Conservation (phyloP, 805 yeast species). For the Candida suzukii region DNA sequence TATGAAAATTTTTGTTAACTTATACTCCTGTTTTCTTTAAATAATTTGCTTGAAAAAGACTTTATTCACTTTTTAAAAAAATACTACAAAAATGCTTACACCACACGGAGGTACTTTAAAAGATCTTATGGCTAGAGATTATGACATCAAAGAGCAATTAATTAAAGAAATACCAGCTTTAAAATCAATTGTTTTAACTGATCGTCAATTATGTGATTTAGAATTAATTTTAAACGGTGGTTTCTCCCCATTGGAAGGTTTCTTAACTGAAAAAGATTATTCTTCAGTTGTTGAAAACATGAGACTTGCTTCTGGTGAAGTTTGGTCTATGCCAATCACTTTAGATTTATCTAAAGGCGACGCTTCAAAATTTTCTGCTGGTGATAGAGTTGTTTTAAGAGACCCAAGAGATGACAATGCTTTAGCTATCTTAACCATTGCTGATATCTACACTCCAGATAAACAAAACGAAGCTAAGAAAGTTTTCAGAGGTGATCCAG, state of each 20-base stretch:
- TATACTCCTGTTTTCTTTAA: too few relatives aligned
- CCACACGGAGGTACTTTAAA: slow-evolving; percentile 93
- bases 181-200: slow-evolving; percentile 52
- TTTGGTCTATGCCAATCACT: slow-evolving; percentile 93
- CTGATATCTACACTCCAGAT: slow-evolving; percentile 75
- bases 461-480: slow-evolving; percentile 72
- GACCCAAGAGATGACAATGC: slow-evolving; percentile 79
- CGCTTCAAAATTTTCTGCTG: slow-evolving; percentile 41
- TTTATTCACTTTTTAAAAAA: not conserved
- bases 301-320: slow-evolving; percentile 66
- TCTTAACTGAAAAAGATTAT: slow-evolving; percentile 61
- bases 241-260: slow-evolving; percentile 76
- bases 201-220: slow-evolving; percentile 87
- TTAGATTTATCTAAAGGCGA: slow-evolving; percentile 58
- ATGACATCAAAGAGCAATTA: slow-evolving; percentile 46
- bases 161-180: slow-evolving; percentile 50
- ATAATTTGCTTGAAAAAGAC: too few relatives aligned
- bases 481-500: slow-evolving; percentile 95
- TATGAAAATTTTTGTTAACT: too few relatives aligned
- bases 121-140: slow-evolving; percentile 81
- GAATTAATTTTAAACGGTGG: slow-evolving; percentile 93
- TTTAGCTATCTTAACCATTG: slow-evolving; percentile 74
- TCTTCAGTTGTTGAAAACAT: slow-evolving; percentile 57
- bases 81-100: slow-evolving; percentile 44
- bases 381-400: slow-evolving; percentile 62